Base-by-base conservation (phyloP, 1,284 basidiomycete species). In the Spongiforma sp. region DNA sequence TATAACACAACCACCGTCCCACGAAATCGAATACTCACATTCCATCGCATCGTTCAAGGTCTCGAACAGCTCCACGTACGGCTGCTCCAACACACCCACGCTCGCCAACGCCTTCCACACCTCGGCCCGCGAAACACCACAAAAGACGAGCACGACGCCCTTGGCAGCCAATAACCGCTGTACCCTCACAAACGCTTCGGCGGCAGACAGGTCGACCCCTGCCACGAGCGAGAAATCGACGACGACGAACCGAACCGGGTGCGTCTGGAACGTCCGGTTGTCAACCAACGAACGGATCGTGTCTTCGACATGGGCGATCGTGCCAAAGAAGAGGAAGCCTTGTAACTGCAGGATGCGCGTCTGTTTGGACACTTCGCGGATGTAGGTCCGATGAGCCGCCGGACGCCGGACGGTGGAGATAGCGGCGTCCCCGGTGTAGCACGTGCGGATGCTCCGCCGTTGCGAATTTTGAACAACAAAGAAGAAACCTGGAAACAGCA, bases 281-380 rank as follows among this genome's bases (percentile, higher is more conserved):
- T 93, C 88, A 28, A 98, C 86, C 26, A 95, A 83, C 21, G 84
- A 79, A 10, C 91, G 86, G 53, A 95, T 91, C 2, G 91, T 83
- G 68, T 91, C 90, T 77, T 98, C 96, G 63, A 98, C 94, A 52
- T 90, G 83, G 1, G 91, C 85, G 71, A 98, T 97, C 0, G 96
- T 98, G 7, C 98, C 97, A 77, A 99, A 99, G 85, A 99, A 99
- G 41, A 99, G 82, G 80, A 95, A 96, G 0, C 93, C 94, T 83
- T 99, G 96, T 10, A 99, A 79, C 68, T 93, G 90, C 71, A 98
- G 83, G 61, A 99, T 89, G 37, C 92, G 91, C 0, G 96, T 98
- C 79, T 99, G 96, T 66, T 89, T 91, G 8, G 96, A 95, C 26
- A 97, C 94, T 67, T 95, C 90, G 30, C 92, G 90, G 48, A 99